Conservation (phyloP, 116 monocot species). For the Zostera marina region DNA sequence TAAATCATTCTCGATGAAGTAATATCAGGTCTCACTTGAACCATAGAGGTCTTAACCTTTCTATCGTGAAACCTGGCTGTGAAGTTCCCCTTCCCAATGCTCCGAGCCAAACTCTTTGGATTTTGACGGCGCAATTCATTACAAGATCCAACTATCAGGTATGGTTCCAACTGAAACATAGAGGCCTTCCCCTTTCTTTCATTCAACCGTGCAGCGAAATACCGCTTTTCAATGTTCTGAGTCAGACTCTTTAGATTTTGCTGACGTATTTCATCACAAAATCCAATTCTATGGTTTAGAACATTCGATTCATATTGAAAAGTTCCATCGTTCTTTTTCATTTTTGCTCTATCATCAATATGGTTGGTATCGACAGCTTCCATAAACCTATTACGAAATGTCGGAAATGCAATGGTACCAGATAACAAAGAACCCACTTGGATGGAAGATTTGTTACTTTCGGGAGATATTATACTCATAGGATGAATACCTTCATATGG, state of each 20-base stretch:
- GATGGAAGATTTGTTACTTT: not conserved
- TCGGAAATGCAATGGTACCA: not conserved
- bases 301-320: slow-evolving; percentile 1
- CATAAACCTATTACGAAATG: not conserved
- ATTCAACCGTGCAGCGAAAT: not conserved
- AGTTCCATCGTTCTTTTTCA: not conserved
- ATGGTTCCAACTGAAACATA: not conserved
- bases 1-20: not conserved
- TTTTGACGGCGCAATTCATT: slow-evolving; percentile 4
- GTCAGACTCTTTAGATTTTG: slow-evolving; percentile 22
- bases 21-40: not conserved
- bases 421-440: not conserved
- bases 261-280: not conserved
- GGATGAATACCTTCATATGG: not conserved
- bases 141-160: not conserved
- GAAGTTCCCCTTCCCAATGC: slow-evolving; percentile 12
- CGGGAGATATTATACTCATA: not conserved
- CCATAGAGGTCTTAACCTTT: slow-evolving; percentile 3
- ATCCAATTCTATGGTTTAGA: not conserved
- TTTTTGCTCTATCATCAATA: slow-evolving; percentile 2
- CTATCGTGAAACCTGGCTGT: not conserved
- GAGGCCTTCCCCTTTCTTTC: not conserved
- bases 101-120: slow-evolving; percentile 19
- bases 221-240: slow-evolving; percentile 13
- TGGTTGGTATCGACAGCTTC: not conserved